phyloP scores from a whole-genome alignment of 495 filamentous ascomycete species.

The Beverwykella pulmonaria region DNA sequence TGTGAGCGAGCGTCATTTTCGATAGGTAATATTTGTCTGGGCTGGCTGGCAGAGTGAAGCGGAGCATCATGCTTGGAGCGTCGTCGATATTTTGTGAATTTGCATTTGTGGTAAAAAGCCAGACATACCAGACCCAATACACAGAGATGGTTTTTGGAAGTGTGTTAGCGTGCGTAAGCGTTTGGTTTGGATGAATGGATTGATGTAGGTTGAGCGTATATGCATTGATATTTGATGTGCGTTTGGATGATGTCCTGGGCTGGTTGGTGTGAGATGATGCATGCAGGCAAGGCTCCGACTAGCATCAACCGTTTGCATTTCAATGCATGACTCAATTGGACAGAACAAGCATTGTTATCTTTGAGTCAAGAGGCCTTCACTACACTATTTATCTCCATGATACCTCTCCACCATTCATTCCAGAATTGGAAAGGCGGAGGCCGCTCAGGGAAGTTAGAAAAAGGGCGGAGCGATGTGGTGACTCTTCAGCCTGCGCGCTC shows the following conservation, averaged over 20 bases:
- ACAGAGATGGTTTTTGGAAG: neutral
- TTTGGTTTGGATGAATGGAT: neutral
- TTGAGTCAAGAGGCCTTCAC: too few relatives aligned
- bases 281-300: too few relatives aligned
- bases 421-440: neutral
- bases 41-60: neutral
- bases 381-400: too few relatives aligned
- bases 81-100: neutral
- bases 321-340: too few relatives aligned
- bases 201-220: neutral
- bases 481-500: neutral
- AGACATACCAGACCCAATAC: neutral
- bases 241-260: too few relatives aligned
- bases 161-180: neutral
- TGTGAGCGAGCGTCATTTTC: neutral
- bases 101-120: neutral
- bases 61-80: neutral
- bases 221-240: neutral
- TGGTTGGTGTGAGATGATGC: too few relatives aligned
- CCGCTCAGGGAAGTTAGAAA: neutral
- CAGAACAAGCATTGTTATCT: too few relatives aligned
- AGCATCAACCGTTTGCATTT: too few relatives aligned
- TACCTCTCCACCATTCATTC: neutral
- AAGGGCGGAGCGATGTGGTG: neutral
- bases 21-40: conserved; percentile 18